A percentile compares a stretch with the other conserved stretches of the same genome.
phyloP scores from a whole-genome alignment of 2,329 filamentous ascomycete genomes.

The Macroventuria anomochaeta region DNA sequence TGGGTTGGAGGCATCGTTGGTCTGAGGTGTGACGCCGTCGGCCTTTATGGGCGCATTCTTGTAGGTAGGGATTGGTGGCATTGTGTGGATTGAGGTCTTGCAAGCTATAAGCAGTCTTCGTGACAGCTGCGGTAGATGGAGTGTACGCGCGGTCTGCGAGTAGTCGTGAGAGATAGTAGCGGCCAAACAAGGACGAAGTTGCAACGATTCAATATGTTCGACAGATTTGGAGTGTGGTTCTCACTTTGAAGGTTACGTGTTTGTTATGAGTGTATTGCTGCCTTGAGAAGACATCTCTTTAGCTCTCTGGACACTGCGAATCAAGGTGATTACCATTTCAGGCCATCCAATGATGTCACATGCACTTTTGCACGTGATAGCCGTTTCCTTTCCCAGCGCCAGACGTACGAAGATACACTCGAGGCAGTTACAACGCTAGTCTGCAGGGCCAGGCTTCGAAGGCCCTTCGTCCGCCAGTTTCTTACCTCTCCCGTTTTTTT shows the following conservation, averaged over 20 bases:
- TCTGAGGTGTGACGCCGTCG: conserved; percentile 47
- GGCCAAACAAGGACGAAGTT: background rate
- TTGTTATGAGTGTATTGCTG: conserved; percentile 25
- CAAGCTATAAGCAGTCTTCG: background rate
- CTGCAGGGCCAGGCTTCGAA: background rate
- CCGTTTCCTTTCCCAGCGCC: background rate
- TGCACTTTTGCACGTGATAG: conserved; percentile 6
- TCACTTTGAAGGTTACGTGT: background rate
- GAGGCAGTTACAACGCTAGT: background rate
- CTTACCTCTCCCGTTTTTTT: background rate
- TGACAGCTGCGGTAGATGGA: background rate
- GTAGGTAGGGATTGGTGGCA: conserved; percentile 57
- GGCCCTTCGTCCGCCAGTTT: background rate
- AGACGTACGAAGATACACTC: background rate
- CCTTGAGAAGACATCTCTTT: conserved; percentile 26
- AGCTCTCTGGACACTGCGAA: conserved; percentile 20
- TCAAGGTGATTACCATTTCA: conserved; percentile 28
- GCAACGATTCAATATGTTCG: background rate
- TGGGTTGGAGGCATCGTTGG: conserved; percentile 34
- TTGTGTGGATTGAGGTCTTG: conserved; percentile 29
- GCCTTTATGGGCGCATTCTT: conserved; percentile 56
- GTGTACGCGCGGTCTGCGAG: background rate
- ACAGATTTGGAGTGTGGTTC: background rate
- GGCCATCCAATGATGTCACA: conserved; percentile 37
- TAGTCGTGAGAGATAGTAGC: background rate